Evolutionary conservation across 2,329 filamentous ascomycete species (phyloP), one percentile per base, ranked within the genome.

Genomic region (Cercospora sojina): DNA sequence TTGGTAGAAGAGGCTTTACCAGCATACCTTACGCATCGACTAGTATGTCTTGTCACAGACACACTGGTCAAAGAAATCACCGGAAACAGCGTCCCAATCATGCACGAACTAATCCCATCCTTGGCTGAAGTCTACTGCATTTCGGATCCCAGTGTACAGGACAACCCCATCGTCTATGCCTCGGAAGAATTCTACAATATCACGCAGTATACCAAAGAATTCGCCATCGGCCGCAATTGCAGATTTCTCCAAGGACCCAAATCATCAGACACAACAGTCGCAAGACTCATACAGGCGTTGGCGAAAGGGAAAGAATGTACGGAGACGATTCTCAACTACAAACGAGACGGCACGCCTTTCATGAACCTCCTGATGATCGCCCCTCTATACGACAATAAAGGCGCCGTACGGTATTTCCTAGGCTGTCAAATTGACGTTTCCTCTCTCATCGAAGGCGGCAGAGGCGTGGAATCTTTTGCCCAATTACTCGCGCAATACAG

Each of bases 91-190:
- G 75, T 76, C 49, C 78, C 80, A 2, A 68, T 80, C 9, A 79
- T 80, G 76, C 73, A 74, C 9, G 78, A 81, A 49, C 67, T 81
- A 49, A 77, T 81, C 1, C 77, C 77, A 1, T 79, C 78, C 38
- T 64, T 83, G 35, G 81, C 80, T 31, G 80, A 82, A 67, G 79
- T 81, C 2, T 83, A 81, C 66, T 83, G 81, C 64, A 73, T 83
- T 6, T 78, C 79, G 2, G 81, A 82, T 70, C 80, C 80, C 9
- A 78, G 76, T 16, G 69, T 79, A 35, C 72, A 75, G 9, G 80
- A 82, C 68, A 82, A 81, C 66, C 80, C 80, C 2, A 81, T 82
- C 63, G 77, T 82, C 1, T 82, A 81, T 69, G 80, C 80, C 32
- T 81, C 78, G 16, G 77, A 81, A 67, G 80, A 80, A 62, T 83